Percentiles rank a stretch among this genome's conserved stretches.
phyloP scores from a whole-genome alignment of 176 grass and related monocot genomes.

The Raddia guianensis region DNA sequence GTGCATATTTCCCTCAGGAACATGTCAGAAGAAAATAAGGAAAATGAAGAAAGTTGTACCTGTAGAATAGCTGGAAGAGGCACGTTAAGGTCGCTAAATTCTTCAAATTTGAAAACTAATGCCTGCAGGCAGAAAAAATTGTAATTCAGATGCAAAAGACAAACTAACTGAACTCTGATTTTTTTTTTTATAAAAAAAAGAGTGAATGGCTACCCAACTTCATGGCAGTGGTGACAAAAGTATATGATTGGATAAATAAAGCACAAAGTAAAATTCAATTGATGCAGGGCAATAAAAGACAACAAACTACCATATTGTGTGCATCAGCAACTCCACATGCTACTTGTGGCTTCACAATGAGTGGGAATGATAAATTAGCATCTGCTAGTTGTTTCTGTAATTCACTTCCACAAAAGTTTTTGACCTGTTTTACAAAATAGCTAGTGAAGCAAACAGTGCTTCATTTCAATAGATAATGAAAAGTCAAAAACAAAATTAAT shows the following conservation, averaged over 20 bases:
- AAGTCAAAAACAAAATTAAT: background rate
- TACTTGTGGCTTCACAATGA: constrained; percentile 97
- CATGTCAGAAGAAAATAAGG: constrained; percentile 1
- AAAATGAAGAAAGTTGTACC: constrained; percentile 51
- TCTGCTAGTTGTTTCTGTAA: constrained; percentile 57
- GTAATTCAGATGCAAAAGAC: constrained; percentile 28
- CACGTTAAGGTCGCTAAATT: constrained; percentile 67
- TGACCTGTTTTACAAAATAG: constrained; percentile 54
- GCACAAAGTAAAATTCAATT: background rate
- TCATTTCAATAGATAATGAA: background rate
- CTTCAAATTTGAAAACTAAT: constrained; percentile 84
- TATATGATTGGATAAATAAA: constrained; percentile 17
- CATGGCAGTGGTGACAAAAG: background rate
- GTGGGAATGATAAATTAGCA: constrained; percentile 78
- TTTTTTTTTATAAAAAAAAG: too few species aligned
- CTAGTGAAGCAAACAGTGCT: constrained; percentile 9
- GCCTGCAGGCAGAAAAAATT: constrained; percentile 57
- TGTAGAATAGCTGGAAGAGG: constrained; percentile 96
- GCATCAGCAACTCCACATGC: constrained; percentile 94
- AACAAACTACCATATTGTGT: constrained; percentile 80
- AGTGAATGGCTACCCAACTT: background rate
- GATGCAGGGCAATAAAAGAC: constrained; percentile 22
- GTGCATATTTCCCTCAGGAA: background rate
- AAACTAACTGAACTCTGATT: background rate
- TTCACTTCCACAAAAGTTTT: constrained; percentile 58